phyloP scores from a whole-genome alignment of 306 rosid genomes.

The Albizia julibrissin region DNA sequence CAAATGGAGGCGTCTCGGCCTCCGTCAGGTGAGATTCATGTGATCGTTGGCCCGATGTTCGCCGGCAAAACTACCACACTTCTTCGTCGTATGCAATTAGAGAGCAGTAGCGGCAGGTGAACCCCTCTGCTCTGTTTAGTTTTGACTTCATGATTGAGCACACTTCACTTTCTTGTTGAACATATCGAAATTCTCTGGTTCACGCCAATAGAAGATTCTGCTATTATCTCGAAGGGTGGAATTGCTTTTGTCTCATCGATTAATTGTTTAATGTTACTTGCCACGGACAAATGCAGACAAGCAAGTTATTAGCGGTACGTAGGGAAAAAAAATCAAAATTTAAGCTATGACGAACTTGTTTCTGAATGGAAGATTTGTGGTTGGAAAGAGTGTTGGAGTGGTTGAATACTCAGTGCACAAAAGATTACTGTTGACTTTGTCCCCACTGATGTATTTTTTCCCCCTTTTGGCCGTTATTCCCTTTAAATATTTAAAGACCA shows the following conservation, averaged over 20 bases:
- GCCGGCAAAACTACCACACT: conserved; percentile 90
- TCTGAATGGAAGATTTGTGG: conserved; percentile 23
- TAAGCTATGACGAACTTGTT: neutral
- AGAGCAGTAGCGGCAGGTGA: conserved; percentile 74
- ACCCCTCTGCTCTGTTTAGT: neutral
- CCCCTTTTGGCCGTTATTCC: conserved; percentile 12
- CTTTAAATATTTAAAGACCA: conserved; percentile 58
- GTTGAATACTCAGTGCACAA: conserved; percentile 62
- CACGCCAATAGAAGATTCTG: neutral
- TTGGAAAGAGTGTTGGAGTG: conserved; percentile 54
- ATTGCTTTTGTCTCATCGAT: conserved; percentile 10
- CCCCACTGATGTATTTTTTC: conserved; percentile 16
- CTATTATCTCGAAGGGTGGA: conserved; percentile 1
- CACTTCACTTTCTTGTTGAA: neutral
- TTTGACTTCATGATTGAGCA: neutral
- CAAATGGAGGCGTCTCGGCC: conserved; percentile 43
- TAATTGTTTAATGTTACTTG: conserved; percentile 14
- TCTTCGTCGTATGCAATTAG: conserved; percentile 73
- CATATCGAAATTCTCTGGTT: neutral
- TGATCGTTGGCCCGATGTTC: conserved; percentile 90
- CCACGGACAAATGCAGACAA: neutral
- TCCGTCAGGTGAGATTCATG: conserved; percentile 77
- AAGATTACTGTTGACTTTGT: conserved; percentile 61
- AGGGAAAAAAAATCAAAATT: neutral
- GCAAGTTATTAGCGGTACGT: neutral